Evolutionary conservation across 2,329 filamentous ascomycete genomes (phyloP).

Genomic region (Davidsoniella neocaledoniae): DNA sequence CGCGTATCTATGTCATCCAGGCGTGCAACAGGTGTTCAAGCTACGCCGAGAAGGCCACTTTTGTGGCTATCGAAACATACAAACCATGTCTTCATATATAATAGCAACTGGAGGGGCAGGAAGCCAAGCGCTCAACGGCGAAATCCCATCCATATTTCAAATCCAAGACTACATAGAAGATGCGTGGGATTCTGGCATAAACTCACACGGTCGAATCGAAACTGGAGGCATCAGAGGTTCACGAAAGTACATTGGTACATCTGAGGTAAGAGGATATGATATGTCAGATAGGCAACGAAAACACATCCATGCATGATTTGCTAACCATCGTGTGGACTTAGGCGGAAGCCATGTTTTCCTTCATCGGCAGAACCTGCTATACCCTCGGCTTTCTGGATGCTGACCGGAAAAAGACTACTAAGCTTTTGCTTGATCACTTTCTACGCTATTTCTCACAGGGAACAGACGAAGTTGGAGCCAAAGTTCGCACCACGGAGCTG

Average conservation of each 20-base stretch:
- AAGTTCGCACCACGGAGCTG: slow-evolving; percentile 53
- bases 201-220: slow-evolving; percentile 54
- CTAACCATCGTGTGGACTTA: slow-evolving; percentile 19
- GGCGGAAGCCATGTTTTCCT: slow-evolving; percentile 64
- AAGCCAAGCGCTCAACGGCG: slow-evolving; percentile 38
- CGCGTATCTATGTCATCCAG: slow-evolving; percentile 65
- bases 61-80: slow-evolving; percentile 89
- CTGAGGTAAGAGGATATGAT: slow-evolving; percentile 43
- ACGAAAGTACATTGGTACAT: slow-evolving; percentile 87
- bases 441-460: slow-evolving; percentile 58
- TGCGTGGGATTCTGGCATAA: slow-evolving; percentile 78
- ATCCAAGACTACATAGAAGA: slow-evolving; percentile 76
- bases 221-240: slow-evolving; percentile 80
- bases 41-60: slow-evolving; percentile 70
- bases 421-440: slow-evolving; percentile 27
- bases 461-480: slow-evolving; percentile 28
- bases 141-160: slow-evolving; percentile 58
- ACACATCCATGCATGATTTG: background rate
- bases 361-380: slow-evolving; percentile 47
- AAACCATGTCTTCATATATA: slow-evolving; percentile 75
- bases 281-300: background rate
- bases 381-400: background rate
- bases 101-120: slow-evolving; percentile 40
- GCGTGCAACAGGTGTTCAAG: slow-evolving; percentile 66
- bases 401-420: slow-evolving; percentile 1